Percentiles rank a stretch among this genome's conserved stretches.
Evolutionary conservation across 1,284 basidiomycete genomes (phyloP).

Genomic region (Schizophyllum commune): DNA sequence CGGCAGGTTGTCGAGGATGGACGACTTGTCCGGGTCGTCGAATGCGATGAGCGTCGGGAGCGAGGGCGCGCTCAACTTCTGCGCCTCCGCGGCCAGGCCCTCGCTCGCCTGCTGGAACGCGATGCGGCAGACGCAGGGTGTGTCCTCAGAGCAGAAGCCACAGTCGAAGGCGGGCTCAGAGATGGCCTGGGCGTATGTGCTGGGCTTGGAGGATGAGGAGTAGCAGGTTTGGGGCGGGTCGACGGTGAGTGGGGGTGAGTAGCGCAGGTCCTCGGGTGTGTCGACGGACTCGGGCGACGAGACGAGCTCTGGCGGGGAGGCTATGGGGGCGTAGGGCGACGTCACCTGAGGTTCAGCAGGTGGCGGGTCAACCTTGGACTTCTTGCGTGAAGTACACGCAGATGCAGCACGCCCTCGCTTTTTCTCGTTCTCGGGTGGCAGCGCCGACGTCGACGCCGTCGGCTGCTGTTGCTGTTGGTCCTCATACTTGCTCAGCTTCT

Average conservation of each 20-base stretch:
- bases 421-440: conserved; percentile 28
- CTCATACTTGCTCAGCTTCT: conserved; percentile 49
- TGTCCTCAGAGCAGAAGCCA: conserved; percentile 63
- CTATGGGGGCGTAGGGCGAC: conserved; percentile 10
- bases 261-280: conserved; percentile 21
- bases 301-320: conserved; percentile 36
- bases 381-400: conserved; percentile 29
- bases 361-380: conserved; percentile 26
- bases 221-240: conserved; percentile 16
- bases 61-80: conserved; percentile 17
- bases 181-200: not conserved
- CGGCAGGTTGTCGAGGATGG: conserved; percentile 69
- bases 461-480: conserved; percentile 24
- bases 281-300: conserved; percentile 50
- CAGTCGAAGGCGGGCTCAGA: conserved; percentile 36
- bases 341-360: conserved; percentile 17
- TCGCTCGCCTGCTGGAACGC: conserved; percentile 27
- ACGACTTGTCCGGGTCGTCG: conserved; percentile 21
- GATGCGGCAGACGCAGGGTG: conserved; percentile 67
- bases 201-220: conserved; percentile 19
- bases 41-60: conserved; percentile 13
- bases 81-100: conserved; percentile 1
- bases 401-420: conserved; percentile 53
- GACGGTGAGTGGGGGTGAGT: conserved; percentile 17
- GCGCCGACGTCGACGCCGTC: conserved; percentile 4